Conservation (phyloP, 2,329 filamentous ascomycete species). For the Metarhizium album region DNA sequence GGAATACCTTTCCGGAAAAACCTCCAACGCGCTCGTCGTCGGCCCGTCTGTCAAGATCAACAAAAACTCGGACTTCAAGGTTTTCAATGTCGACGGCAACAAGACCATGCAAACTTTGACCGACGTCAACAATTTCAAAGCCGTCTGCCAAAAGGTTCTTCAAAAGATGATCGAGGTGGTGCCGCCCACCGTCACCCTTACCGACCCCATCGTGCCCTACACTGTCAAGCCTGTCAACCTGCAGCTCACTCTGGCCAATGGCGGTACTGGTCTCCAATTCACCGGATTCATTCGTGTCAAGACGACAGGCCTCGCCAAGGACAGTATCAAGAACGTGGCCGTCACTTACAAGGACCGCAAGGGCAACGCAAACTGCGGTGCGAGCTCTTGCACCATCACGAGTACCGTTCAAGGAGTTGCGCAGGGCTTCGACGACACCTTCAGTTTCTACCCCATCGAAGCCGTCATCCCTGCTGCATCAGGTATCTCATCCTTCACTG, state of each 20-base stretch:
- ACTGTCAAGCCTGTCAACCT: constrained; percentile 47
- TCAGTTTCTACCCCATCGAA: constrained; percentile 41
- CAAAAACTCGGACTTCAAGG: constrained; percentile 43
- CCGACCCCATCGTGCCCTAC: constrained; percentile 43
- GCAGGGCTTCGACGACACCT: constrained; percentile 49
- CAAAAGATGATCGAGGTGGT: constrained; percentile 54
- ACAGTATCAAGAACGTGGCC: constrained; percentile 34
- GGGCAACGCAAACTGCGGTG: constrained; percentile 35
- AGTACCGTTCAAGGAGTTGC: constrained; percentile 36
- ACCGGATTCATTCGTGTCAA: constrained; percentile 46
- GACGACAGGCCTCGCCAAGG: constrained; percentile 34
- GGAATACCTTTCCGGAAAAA: constrained; percentile 44
- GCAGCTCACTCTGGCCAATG: constrained; percentile 41
- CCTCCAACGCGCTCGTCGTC: constrained; percentile 43
- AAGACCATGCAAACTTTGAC: constrained; percentile 39
- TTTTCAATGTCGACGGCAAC: constrained; percentile 46
- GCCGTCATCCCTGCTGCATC: constrained; percentile 42
- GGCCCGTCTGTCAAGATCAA: constrained; percentile 33
- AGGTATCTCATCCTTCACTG: constrained; percentile 51
- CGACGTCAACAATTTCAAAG: constrained; percentile 32
- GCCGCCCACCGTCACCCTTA: constrained; percentile 37
- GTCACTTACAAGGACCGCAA: constrained; percentile 46
- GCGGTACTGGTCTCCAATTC: constrained; percentile 36
- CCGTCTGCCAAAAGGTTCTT: constrained; percentile 38
- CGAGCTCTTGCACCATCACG: constrained; percentile 31